Evolutionary conservation across 2,329 filamentous ascomycete genomes (phyloP).

Genomic region (Cladosporium sp.): DNA sequence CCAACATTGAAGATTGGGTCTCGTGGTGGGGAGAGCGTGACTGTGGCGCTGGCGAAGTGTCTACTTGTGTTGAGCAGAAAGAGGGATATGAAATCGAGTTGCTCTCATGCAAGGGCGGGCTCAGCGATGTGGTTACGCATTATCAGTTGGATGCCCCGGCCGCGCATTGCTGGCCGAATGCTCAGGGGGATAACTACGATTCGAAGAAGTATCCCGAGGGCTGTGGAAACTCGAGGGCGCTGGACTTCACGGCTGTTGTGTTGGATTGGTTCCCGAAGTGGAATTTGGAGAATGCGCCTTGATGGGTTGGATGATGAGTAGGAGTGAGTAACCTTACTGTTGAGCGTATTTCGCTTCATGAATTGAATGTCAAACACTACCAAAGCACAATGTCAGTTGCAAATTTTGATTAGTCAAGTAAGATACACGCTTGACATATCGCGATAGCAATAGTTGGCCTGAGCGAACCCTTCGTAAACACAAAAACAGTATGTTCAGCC

Average conservation of each 20-base stretch:
- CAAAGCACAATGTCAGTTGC: neutral
- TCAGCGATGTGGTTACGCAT: conserved; percentile 39
- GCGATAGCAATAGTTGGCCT: no score
- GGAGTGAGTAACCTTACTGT: neutral
- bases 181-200: conserved; percentile 27
- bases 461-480: no score
- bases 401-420: neutral
- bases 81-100: conserved; percentile 34
- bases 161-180: conserved; percentile 43
- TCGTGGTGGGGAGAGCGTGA: conserved; percentile 42
- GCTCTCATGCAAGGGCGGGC: conserved; percentile 32
- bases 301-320: conserved; percentile 10
- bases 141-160: conserved; percentile 42
- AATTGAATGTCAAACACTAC: neutral
- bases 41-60: conserved; percentile 27
- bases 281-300: conserved; percentile 27
- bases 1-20: conserved; percentile 36
- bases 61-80: conserved; percentile 27
- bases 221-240: conserved; percentile 16
- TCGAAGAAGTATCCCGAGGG: conserved; percentile 20
- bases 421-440: no score
- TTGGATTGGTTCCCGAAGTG: conserved; percentile 31
- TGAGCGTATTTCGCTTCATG: neutral
- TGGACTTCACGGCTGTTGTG: conserved; percentile 31
- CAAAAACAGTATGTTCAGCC: neutral